A percentile compares a stretch with the other conserved stretches of the same genome.
These are phyloP conservation scores for Sporothrix humicola DNA, from an alignment of 2,329 filamentous ascomycete genomes.

Conservation along the genomic window DNA sequence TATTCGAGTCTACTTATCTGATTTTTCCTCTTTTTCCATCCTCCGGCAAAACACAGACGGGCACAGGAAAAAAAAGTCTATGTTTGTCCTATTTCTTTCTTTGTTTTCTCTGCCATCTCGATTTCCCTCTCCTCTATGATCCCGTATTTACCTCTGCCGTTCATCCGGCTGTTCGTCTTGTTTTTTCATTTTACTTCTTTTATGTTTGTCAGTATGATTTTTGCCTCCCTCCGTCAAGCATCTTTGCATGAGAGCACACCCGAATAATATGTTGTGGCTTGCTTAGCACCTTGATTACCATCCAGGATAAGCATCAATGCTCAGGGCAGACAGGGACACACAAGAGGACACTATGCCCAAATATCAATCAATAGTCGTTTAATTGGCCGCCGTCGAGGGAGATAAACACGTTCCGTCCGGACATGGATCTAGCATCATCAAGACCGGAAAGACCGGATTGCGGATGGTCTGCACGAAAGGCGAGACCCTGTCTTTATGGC, in stretches of 20 bases:
- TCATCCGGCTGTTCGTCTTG: not conserved
- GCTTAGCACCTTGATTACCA: not conserved
- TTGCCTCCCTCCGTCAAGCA: not conserved
- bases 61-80: not conserved
- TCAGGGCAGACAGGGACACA: not conserved
- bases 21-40: conserved; percentile 4
- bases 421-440: not conserved
- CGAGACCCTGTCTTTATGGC: not conserved
- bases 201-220: not conserved
- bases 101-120: not conserved
- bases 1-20: too few species aligned
- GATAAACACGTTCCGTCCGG: not conserved
- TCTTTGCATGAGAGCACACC: not conserved
- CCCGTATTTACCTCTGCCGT: not conserved
- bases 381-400: not conserved
- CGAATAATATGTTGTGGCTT: not conserved
- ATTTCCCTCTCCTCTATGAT: not conserved
- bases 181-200: not conserved
- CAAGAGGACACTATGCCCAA: not conserved
- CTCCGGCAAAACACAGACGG: not conserved
- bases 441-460: not conserved
- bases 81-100: not conserved
- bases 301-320: conserved; percentile 4
- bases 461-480: not conserved
- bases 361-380: not conserved